Conservation (phyloP, 192 early-diverging fungal species). For the Backusella morwellensis region DNA sequence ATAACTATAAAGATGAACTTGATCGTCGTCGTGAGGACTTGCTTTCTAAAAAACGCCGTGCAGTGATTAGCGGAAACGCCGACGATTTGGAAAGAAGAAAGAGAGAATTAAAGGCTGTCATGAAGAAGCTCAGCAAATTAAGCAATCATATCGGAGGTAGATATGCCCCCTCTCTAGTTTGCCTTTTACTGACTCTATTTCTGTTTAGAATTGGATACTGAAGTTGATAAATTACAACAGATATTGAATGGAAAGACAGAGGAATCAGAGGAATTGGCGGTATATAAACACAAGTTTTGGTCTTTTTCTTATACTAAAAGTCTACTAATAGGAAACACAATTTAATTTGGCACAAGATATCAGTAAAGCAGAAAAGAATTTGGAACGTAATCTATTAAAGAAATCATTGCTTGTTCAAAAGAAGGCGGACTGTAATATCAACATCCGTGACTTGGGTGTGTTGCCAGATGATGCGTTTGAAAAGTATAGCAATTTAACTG, state of each 20-base stretch:
- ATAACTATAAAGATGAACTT: constrained; percentile 71
- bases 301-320: no score
- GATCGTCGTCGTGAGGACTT: constrained; percentile 66
- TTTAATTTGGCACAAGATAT: constrained; percentile 4
- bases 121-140: constrained; percentile 36
- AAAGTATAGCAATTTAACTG: constrained; percentile 49
- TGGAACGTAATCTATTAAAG: constrained; percentile 76
- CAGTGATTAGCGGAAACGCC: constrained; percentile 43
- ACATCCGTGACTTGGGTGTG: constrained; percentile 93
- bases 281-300: neutral
- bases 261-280: constrained; percentile 16
- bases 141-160: constrained; percentile 36
- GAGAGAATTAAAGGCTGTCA: constrained; percentile 26
- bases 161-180: neutral
- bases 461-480: constrained; percentile 91
- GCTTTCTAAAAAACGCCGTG: constrained; percentile 57
- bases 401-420: constrained; percentile 71
- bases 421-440: constrained; percentile 83
- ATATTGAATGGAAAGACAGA: neutral
- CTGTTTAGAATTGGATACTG: constrained; percentile 23
- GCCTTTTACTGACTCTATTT: neutral
- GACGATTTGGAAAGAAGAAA: constrained; percentile 31
- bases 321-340: neutral
- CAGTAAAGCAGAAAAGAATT: constrained; percentile 51
- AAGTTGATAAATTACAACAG: constrained; percentile 13